A percentile compares a stretch with the other conserved stretches of the same genome.
These are phyloP conservation scores for Taphrina wiesneri DNA, from an alignment of 1,139 yeast genomes.

Conservation along the genomic window DNA sequence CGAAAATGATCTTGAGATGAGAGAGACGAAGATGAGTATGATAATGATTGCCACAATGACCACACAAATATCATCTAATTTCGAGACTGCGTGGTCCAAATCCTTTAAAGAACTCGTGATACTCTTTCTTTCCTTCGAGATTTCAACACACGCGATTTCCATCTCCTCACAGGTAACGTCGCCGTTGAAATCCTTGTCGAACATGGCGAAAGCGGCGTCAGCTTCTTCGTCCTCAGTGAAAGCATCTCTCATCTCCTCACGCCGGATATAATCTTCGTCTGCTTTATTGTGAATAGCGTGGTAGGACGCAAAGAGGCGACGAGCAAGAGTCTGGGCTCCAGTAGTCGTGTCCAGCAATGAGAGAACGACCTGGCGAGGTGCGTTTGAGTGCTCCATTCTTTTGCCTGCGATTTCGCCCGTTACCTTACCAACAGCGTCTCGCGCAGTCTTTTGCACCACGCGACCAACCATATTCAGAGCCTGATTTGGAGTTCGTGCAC, in stretches of 20 bases:
- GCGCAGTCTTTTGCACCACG: conserved; percentile 39
- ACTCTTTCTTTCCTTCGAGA: conserved; percentile 47
- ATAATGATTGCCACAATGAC: conserved; percentile 46
- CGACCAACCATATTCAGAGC: conserved; percentile 29
- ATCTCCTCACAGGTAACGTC: conserved; percentile 50
- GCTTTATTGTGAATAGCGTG: conserved; percentile 44
- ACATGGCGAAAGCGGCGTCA: conserved; percentile 45
- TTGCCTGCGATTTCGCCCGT: conserved; percentile 42
- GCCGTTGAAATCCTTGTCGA: conserved; percentile 48
- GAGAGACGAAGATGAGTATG: conserved; percentile 48
- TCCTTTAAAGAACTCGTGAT: conserved; percentile 49
- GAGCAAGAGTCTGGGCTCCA: conserved; percentile 46
- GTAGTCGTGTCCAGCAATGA: conserved; percentile 45
- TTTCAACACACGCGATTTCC: conserved; percentile 46
- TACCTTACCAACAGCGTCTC: conserved; percentile 44
- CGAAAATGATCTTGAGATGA: conserved; percentile 50
- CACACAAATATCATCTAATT: conserved; percentile 48
- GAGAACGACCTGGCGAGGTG: conserved; percentile 45
- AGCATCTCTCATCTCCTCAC: conserved; percentile 43
- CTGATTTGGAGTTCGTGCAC: conserved; percentile 26
- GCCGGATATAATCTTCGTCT: conserved; percentile 45
- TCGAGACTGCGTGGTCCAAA: conserved; percentile 50
- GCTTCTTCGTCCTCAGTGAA: conserved; percentile 45
- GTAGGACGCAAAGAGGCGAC: conserved; percentile 49
- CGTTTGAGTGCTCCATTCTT: conserved; percentile 38